phyloP scores from a whole-genome alignment of 805 yeast genomes.

The Pichia nakasei region DNA sequence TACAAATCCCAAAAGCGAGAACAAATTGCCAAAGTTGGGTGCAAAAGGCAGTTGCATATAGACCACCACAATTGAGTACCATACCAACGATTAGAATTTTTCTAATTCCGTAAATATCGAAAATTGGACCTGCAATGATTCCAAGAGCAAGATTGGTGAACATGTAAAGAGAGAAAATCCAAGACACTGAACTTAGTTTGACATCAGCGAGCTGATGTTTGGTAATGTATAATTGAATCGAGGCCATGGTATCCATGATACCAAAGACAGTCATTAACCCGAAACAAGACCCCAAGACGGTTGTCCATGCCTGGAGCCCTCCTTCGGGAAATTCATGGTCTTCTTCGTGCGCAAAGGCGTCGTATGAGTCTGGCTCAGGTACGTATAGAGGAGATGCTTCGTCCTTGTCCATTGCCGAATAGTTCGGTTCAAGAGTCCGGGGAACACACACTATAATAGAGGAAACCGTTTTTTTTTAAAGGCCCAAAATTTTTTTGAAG shows the following conservation, averaged over 20 bases:
- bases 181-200: slow-evolving; percentile 43
- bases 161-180: slow-evolving; percentile 58
- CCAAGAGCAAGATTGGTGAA: slow-evolving; percentile 41
- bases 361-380: slow-evolving; percentile 5
- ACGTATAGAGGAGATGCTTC: background rate
- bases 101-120: slow-evolving; percentile 53
- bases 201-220: slow-evolving; percentile 43
- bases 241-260: slow-evolving; percentile 50
- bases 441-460: background rate
- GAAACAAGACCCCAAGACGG: slow-evolving; percentile 47
- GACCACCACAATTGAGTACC: slow-evolving; percentile 26
- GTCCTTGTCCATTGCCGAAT: background rate
- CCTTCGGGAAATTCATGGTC: slow-evolving; percentile 46
- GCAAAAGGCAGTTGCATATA: slow-evolving; percentile 35
- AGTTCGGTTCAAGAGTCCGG: too few species aligned
- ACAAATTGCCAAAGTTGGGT: slow-evolving; percentile 52
- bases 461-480: too few species aligned
- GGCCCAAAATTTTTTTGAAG: too few species aligned
- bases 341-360: slow-evolving; percentile 20
- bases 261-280: slow-evolving; percentile 54
- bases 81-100: slow-evolving; percentile 40
- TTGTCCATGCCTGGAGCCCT: slow-evolving; percentile 48
- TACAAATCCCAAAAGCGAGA: slow-evolving; percentile 45
- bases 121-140: slow-evolving; percentile 36
- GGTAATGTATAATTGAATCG: slow-evolving; percentile 53